phyloP scores from a whole-genome alignment of 257 asterid species.

The Rehmannia glutinosa region DNA sequence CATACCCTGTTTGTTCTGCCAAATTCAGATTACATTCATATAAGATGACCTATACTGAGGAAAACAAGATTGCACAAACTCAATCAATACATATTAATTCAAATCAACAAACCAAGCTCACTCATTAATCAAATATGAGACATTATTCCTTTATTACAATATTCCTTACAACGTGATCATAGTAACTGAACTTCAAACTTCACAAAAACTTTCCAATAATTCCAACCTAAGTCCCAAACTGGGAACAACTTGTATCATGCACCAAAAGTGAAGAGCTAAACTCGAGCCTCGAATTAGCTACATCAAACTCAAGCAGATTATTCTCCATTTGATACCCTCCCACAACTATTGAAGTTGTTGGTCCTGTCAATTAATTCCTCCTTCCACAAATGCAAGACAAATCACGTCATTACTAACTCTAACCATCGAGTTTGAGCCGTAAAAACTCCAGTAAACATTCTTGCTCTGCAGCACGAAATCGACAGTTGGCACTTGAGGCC shows the following conservation, averaged over 20 bases:
- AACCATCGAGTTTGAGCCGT: slow-evolving; percentile 40
- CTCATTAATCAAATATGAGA: too few species aligned
- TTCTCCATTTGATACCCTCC: slow-evolving; percentile 53
- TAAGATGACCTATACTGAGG: too few species aligned
- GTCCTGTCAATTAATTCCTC: slow-evolving; percentile 1
- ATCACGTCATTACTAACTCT: slow-evolving; percentile 17
- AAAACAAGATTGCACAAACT: too few species aligned
- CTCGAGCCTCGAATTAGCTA: slow-evolving; percentile 23
- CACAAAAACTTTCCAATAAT: background rate
- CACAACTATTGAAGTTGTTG: slow-evolving; percentile 31
- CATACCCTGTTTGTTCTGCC: too few species aligned
- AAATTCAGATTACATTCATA: too few species aligned
- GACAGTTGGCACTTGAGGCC: slow-evolving; percentile 33
- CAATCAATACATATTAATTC: too few species aligned
- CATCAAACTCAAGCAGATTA: slow-evolving; percentile 40
- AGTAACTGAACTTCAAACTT: too few species aligned
- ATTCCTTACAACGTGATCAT: too few species aligned
- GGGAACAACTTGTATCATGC: slow-evolving; percentile 33
- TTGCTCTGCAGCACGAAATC: slow-evolving; percentile 30
- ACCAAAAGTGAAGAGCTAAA: slow-evolving; percentile 33
- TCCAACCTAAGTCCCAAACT: slow-evolving; percentile 24
- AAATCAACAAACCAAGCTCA: too few species aligned
- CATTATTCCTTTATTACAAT: too few species aligned
- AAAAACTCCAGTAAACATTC: slow-evolving; percentile 36
- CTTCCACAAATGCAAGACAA: slow-evolving; percentile 49